These are phyloP conservation scores for Rutstroemia sp. DNA, from an alignment of 2,329 filamentous ascomycete genomes.

Conservation along the genomic window DNA sequence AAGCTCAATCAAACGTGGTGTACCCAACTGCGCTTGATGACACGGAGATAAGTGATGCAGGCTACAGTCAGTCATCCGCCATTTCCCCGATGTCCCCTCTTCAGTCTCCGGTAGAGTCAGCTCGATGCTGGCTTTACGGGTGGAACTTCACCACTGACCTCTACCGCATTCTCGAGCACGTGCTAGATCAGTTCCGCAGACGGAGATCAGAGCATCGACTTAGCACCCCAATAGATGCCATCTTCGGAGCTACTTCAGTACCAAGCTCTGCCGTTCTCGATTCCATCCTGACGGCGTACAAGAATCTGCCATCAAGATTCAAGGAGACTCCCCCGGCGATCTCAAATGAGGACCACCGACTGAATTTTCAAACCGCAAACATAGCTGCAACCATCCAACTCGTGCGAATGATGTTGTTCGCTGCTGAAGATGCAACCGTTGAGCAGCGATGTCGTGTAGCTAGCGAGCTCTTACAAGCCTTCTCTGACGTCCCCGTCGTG, in stretches of 20 bases:
- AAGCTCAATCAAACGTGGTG: slow-evolving; percentile 38
- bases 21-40: slow-evolving; percentile 43
- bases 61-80: no score
- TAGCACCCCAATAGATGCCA: no score
- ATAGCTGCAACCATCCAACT: slow-evolving; percentile 38
- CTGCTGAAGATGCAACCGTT: slow-evolving; percentile 31
- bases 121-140: slow-evolving; percentile 44
- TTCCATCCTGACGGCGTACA: no score
- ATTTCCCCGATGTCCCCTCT: no score
- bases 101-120: no score
- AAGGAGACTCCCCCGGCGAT: no score
- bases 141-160: slow-evolving; percentile 53
- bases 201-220: slow-evolving; percentile 1
- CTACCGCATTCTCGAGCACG: slow-evolving; percentile 48
- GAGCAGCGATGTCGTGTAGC: slow-evolving; percentile 39
- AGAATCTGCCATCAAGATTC: no score
- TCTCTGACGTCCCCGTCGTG: slow-evolving; percentile 31
- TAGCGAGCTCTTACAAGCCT: slow-evolving; percentile 36
- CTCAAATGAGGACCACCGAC: slow-evolving; percentile 18
- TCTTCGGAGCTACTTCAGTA: neutral
- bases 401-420: slow-evolving; percentile 40
- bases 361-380: slow-evolving; percentile 43
- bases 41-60: no score
- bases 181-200: slow-evolving; percentile 20
- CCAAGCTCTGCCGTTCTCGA: slow-evolving; percentile 10